These are phyloP conservation scores for Porcisia deanei DNA, from an alignment of 208 protist genomes.

Conservation along the genomic window DNA sequence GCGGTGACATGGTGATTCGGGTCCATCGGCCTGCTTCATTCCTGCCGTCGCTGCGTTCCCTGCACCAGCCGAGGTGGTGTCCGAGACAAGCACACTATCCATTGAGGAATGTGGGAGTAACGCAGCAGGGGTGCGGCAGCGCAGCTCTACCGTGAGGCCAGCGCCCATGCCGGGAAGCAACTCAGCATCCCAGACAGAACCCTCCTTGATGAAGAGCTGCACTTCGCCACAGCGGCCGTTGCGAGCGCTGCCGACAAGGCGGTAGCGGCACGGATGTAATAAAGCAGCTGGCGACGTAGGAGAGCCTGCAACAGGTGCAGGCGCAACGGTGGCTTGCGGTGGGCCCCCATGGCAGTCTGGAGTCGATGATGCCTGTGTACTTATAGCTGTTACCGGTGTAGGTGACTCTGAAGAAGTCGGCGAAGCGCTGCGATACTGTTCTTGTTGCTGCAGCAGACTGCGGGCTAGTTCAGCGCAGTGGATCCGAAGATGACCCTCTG, in stretches of 20 bases:
- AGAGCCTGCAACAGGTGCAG: not conserved
- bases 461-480: constrained; percentile 8
- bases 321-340: not conserved
- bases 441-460: constrained; percentile 6
- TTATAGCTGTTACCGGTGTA: not conserved
- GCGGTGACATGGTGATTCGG: constrained; percentile 7
- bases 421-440: not conserved
- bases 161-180: constrained; percentile 42
- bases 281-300: not conserved
- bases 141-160: constrained; percentile 61
- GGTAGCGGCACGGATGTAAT: constrained; percentile 31
- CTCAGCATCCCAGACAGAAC: constrained; percentile 45
- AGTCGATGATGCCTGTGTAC: not conserved
- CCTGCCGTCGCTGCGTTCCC: not conserved
- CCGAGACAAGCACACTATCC: not conserved
- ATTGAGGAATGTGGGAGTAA: not conserved
- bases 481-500: not conserved
- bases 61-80: not conserved
- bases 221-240: constrained; percentile 77
- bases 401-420: not conserved
- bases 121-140: not conserved
- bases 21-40: not conserved
- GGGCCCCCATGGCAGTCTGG: not conserved
- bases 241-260: constrained; percentile 50
- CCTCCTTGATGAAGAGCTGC: constrained; percentile 57